phyloP scores from a whole-genome alignment of 169 alveolate species.

The Cryptosporidium tyzzeri region DNA sequence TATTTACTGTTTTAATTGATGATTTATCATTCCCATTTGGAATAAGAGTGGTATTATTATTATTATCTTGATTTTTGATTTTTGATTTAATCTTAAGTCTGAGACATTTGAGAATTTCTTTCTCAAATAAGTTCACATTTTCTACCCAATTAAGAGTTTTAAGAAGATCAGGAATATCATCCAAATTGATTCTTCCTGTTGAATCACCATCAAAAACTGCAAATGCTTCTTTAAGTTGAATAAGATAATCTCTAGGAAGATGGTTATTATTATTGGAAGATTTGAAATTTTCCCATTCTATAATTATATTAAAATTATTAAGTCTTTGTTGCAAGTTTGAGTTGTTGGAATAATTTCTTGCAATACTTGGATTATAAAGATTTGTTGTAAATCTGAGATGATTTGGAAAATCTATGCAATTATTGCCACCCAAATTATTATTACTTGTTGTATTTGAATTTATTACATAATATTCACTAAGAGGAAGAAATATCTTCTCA shows the following conservation, averaged over 20 bases:
- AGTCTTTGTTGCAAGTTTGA: slow-evolving; percentile 24
- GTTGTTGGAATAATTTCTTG: slow-evolving; percentile 24
- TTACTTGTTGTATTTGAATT: not conserved
- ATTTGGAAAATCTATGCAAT: slow-evolving; percentile 21
- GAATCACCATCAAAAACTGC: slow-evolving; percentile 64
- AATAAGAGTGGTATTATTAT: not conserved
- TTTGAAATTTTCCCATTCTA: slow-evolving; percentile 26
- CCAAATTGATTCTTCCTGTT: slow-evolving; percentile 18
- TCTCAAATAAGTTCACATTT: slow-evolving; percentile 19
- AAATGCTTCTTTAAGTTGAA: slow-evolving; percentile 58
- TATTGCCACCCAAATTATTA: not conserved
- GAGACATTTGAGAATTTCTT: slow-evolving; percentile 10
- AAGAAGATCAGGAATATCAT: slow-evolving; percentile 52
- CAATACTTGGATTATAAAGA: slow-evolving; percentile 43
- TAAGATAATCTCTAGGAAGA: slow-evolving; percentile 23
- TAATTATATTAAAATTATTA: slow-evolving; percentile 25
- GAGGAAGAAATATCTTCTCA: slow-evolving; percentile 11
- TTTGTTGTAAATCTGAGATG: slow-evolving; percentile 43
- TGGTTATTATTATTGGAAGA: not conserved
- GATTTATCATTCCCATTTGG: not conserved
- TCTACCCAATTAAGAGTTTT: slow-evolving; percentile 70
- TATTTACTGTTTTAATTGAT: slow-evolving; percentile 6
- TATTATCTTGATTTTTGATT: not conserved
- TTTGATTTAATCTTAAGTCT: not conserved
- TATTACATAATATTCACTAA: not conserved